Evolutionary conservation across 2,329 filamentous ascomycete genomes (phyloP), one percentile per base, ranked within the genome.

Genomic region (Capronia coronata): DNA sequence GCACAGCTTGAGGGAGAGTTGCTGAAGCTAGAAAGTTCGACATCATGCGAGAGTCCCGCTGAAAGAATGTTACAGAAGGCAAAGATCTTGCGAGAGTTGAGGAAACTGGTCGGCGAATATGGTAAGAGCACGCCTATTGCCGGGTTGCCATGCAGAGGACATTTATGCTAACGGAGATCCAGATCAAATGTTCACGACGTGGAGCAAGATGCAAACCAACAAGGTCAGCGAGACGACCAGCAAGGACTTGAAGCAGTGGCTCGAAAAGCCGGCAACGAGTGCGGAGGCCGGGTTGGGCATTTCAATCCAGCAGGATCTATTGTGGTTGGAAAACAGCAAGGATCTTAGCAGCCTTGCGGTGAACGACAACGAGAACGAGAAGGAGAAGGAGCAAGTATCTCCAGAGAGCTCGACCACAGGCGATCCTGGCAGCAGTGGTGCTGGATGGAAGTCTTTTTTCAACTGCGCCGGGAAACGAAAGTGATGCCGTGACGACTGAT

Each of bases 1-100:
- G 58, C 57, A 0, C 53, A 44, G 0, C 41, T 69, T 0, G 67
- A 69, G 49, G 47, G 64, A 6, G 42, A 63, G 9, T 56, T 69
- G 0, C n/a, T 49, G 0, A 41, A 55, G 5, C 18, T 68, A 1
- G 66, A 69, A 42, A 52, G 23, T 25, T 30, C 49, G 2, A 48
- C 38, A 10, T 43, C 49, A 6, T 16, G 25, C 3, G 51, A 46
- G 16, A 42, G 30, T 42, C 22, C 48, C 11, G 42, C 54, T 1
- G 59, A 61, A 25, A 51, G 41, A 22, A 49, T 51, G 25, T 14
- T 48, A 13, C 43, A 51, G 13, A 60, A 58, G 44, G 51, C 51
- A 11, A 51, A 49, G n/a, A 42, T 59, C 6, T 44, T 60, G 52
- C 44, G 57, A 22, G 58, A 59, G 37, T 30, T 60, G 45, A 41